phyloP scores from a whole-genome alignment of 148 eudicot species.

The Persicaria tinctoria region DNA sequence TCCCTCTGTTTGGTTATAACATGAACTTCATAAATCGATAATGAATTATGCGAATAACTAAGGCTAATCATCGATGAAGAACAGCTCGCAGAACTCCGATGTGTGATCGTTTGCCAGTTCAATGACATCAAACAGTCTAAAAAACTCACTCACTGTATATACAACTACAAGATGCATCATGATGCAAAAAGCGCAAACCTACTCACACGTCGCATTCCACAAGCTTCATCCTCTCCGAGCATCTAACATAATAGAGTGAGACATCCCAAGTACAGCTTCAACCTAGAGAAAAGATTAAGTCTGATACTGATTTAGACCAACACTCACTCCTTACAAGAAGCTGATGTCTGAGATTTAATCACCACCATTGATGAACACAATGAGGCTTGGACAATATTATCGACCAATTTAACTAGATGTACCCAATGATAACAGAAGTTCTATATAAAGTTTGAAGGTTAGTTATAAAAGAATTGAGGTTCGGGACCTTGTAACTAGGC shows the following conservation, averaged over 20 bases:
- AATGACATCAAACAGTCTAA: neutral
- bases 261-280: neutral
- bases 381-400: neutral
- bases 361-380: neutral
- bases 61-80: no score
- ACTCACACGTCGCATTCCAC: neutral
- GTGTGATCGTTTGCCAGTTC: neutral
- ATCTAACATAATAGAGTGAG: no score
- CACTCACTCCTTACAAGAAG: neutral
- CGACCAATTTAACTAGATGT: neutral
- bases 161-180: neutral
- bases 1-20: no score
- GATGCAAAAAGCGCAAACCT: neutral
- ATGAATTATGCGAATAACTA: no score
- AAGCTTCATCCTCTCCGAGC: neutral
- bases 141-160: neutral
- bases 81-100: no score
- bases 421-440: neutral
- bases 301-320: neutral
- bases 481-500: neutral
- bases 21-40: no score
- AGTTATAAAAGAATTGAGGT: neutral
- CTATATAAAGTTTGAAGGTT: neutral
- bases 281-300: conserved; percentile 2
- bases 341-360: neutral